Evolutionary conservation across 2,329 filamentous ascomycete species (phyloP).

Genomic region (Aspergillus tamarii): DNA sequence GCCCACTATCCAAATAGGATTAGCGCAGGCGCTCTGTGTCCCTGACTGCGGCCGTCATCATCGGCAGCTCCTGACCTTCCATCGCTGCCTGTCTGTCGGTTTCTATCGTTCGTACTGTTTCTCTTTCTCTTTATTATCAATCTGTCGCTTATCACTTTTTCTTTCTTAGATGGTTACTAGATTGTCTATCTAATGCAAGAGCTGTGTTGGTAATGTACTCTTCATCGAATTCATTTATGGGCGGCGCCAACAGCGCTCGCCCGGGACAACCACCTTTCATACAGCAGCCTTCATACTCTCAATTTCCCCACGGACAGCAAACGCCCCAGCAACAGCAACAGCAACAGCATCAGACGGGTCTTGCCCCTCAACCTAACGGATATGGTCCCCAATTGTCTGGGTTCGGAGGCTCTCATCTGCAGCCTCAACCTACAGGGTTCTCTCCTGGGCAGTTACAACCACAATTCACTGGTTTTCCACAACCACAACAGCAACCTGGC

Average conservation of each 20-base stretch:
- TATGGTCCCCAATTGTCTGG: constrained; percentile 59
- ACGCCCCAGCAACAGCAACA: constrained; percentile 32
- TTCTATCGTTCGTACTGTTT: constrained; percentile 26
- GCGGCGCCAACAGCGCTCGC: constrained; percentile 74
- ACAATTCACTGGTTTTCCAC: constrained; percentile 53
- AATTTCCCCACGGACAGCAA: constrained; percentile 48
- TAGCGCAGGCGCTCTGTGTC: constrained; percentile 31
- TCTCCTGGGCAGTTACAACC: constrained; percentile 52
- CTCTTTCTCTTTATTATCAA: constrained; percentile 3
- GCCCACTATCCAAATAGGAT: constrained; percentile 17
- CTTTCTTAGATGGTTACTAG: neutral
- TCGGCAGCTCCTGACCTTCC: constrained; percentile 31
- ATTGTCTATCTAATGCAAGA: constrained; percentile 29
- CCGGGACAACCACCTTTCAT: constrained; percentile 65
- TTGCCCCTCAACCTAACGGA: constrained; percentile 59
- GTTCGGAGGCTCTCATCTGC: constrained; percentile 57
- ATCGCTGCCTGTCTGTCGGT: constrained; percentile 18
- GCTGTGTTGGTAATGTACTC: constrained; percentile 72
- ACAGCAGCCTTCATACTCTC: constrained; percentile 52
- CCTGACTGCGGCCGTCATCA: constrained; percentile 32
- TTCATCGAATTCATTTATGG: constrained; percentile 82
- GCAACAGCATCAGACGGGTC: constrained; percentile 58
- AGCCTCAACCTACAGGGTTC: constrained; percentile 71
- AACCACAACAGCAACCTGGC: constrained; percentile 50
- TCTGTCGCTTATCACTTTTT: constrained; percentile 11